These are phyloP conservation scores for Aegilops sharonensis DNA, from an alignment of 176 grass and related monocot species.

Conservation along the genomic window DNA sequence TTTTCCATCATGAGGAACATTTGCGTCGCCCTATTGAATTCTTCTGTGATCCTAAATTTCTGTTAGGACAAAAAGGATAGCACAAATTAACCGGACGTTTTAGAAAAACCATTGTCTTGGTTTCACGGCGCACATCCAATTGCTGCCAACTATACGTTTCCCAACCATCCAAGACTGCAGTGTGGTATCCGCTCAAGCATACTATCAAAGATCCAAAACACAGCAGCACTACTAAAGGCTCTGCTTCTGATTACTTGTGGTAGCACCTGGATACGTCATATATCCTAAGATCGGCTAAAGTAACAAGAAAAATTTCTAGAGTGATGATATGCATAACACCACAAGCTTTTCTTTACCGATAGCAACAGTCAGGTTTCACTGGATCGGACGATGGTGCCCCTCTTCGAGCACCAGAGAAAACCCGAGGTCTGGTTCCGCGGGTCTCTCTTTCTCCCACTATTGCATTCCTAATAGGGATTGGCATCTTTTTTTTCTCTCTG, in stretches of 20 bases:
- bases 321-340: background rate
- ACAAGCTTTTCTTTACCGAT: background rate
- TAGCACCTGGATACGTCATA: slow-evolving; percentile 25
- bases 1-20: slow-evolving; percentile 70
- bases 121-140: slow-evolving; percentile 56
- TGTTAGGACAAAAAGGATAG: no score
- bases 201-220: slow-evolving; percentile 48
- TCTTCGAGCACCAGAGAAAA: no score
- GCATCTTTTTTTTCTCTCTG: no score
- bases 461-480: no score
- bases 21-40: slow-evolving; percentile 85
- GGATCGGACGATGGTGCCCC: no score
- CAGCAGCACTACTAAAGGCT: slow-evolving; percentile 23
- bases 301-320: background rate
- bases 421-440: no score
- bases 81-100: background rate
- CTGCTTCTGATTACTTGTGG: background rate
- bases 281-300: background rate
- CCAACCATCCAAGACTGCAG: slow-evolving; percentile 30
- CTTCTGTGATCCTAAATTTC: slow-evolving; percentile 55
- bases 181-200: slow-evolving; percentile 45
- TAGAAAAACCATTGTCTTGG: slow-evolving; percentile 48
- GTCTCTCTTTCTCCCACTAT: no score
- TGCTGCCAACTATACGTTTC: slow-evolving; percentile 41
- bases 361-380: background rate